Percentiles rank a stretch among this genome's conserved stretches.
These are phyloP conservation scores for Diplodia seriata DNA, from an alignment of 2,329 filamentous ascomycete genomes.

Conservation along the genomic window DNA sequence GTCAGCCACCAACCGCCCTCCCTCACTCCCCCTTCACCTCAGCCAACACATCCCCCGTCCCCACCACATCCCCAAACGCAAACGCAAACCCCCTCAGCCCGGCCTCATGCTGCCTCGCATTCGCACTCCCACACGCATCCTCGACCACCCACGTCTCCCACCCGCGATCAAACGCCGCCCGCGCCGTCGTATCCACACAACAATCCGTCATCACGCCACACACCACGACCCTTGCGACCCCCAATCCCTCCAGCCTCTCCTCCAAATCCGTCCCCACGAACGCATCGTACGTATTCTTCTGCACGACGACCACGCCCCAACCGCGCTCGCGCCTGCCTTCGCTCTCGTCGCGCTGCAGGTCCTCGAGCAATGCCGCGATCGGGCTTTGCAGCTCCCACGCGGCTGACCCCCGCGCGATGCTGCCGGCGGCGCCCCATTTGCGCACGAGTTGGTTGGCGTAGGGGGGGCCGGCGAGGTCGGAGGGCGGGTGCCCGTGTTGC, in stretches of 20 bases:
- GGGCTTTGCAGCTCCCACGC: slow-evolving; percentile 46
- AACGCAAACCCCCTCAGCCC: slow-evolving; percentile 45
- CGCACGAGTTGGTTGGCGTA: slow-evolving; percentile 49
- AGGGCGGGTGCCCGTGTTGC: slow-evolving; percentile 49
- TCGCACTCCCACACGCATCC: slow-evolving; percentile 49
- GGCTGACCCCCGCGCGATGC: slow-evolving; percentile 41
- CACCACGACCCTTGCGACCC: slow-evolving; percentile 46
- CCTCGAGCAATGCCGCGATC: slow-evolving; percentile 36
- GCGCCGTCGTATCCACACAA: slow-evolving; percentile 51
- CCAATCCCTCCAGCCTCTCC: slow-evolving; percentile 38
- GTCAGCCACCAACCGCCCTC: not conserved
- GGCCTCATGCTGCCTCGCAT: slow-evolving; percentile 44
- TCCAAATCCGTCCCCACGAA: slow-evolving; percentile 45
- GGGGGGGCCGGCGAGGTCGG: slow-evolving; percentile 42
- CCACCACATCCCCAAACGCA: slow-evolving; percentile 48
- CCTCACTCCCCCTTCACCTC: slow-evolving; percentile 19
- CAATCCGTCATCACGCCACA: slow-evolving; percentile 55
- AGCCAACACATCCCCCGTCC: slow-evolving; percentile 42
- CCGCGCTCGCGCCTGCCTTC: not conserved
- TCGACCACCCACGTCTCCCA: slow-evolving; percentile 52
- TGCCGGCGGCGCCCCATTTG: slow-evolving; percentile 48
- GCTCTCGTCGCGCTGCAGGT: not conserved
- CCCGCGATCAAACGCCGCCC: slow-evolving; percentile 50
- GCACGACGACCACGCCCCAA: slow-evolving; percentile 37
- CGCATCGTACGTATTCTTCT: slow-evolving; percentile 53